Evolutionary conservation across 1,284 basidiomycete genomes (phyloP).

Genomic region (Hypsizygus ulmarius): DNA sequence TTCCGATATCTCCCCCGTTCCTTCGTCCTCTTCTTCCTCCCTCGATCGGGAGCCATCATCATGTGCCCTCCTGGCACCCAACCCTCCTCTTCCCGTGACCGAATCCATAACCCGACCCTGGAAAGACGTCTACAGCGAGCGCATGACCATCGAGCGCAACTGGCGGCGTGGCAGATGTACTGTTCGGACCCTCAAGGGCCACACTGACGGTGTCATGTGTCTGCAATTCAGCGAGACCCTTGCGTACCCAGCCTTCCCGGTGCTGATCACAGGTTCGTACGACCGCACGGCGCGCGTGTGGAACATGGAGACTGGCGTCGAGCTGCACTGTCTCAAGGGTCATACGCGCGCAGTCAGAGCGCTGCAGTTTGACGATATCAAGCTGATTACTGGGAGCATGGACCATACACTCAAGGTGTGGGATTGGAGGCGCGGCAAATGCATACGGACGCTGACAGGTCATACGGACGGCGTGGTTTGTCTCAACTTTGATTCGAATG

Average conservation of each 20-base stretch:
- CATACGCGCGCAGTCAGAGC: slow-evolving; percentile 91
- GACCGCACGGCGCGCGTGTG: slow-evolving; percentile 94
- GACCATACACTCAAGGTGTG: slow-evolving; percentile 95
- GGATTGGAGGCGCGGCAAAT: slow-evolving; percentile 96
- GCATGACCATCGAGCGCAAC: slow-evolving; percentile 92
- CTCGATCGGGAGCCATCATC: slow-evolving; percentile 23
- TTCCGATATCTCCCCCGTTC: slow-evolving; percentile 11
- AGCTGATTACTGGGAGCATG: slow-evolving; percentile 96
- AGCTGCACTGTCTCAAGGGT: slow-evolving; percentile 82
- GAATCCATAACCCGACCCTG: slow-evolving; percentile 77
- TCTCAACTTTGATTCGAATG: slow-evolving; percentile 89
- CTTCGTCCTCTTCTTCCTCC: slow-evolving; percentile 16
- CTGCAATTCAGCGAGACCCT: slow-evolving; percentile 92
- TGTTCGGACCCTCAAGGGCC: slow-evolving; percentile 84
- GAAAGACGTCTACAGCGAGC: slow-evolving; percentile 99
- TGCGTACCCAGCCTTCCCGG: slow-evolving; percentile 82
- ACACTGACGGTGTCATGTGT: slow-evolving; percentile 97
- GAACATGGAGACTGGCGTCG: slow-evolving; percentile 92
- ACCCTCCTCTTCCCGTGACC: slow-evolving; percentile 17
- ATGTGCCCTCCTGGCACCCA: slow-evolving; percentile 30
- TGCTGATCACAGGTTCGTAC: slow-evolving; percentile 97
- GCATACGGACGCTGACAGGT: slow-evolving; percentile 83
- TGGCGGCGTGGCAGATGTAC: slow-evolving; percentile 93
- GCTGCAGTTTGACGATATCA: slow-evolving; percentile 94
- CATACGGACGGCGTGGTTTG: slow-evolving; percentile 93